phyloP scores from a whole-genome alignment of 2,329 filamentous ascomycete species.

The Diaporthe vexans region DNA sequence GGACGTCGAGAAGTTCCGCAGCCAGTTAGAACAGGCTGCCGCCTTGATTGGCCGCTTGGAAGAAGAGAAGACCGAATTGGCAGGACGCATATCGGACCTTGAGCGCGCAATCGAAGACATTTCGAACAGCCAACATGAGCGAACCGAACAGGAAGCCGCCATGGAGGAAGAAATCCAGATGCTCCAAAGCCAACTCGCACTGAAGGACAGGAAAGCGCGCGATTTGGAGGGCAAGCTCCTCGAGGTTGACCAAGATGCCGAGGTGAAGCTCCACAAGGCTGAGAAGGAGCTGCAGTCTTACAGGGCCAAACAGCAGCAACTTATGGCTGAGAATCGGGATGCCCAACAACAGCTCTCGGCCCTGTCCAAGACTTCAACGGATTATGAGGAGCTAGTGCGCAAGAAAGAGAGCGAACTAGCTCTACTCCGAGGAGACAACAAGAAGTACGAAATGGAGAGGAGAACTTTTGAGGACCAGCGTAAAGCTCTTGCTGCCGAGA shows the following conservation, averaged over 20 bases:
- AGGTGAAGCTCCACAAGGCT: slow-evolving; percentile 83
- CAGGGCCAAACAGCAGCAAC: slow-evolving; percentile 81
- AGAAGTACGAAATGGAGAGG: slow-evolving; percentile 85
- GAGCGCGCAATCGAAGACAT: slow-evolving; percentile 80
- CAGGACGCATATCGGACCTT: slow-evolving; percentile 75
- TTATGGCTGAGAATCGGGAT: slow-evolving; percentile 84
- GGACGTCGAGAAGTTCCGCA: slow-evolving; percentile 82
- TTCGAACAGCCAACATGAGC: slow-evolving; percentile 77
- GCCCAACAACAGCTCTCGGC: slow-evolving; percentile 89
- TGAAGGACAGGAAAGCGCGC: slow-evolving; percentile 91
- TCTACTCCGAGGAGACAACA: slow-evolving; percentile 86
- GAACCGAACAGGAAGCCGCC: slow-evolving; percentile 81
- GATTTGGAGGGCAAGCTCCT: slow-evolving; percentile 89
- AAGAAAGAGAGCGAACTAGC: slow-evolving; percentile 95
- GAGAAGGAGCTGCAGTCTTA: slow-evolving; percentile 84
- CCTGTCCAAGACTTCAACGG: slow-evolving; percentile 90
- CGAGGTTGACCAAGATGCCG: slow-evolving; percentile 88
- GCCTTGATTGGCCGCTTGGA: slow-evolving; percentile 89
- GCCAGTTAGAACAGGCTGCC: slow-evolving; percentile 92
- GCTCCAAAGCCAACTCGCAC: slow-evolving; percentile 87
- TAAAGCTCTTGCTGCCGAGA: slow-evolving; percentile 77
- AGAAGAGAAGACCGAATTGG: slow-evolving; percentile 84
- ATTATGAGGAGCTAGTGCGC: slow-evolving; percentile 93
- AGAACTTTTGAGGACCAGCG: slow-evolving; percentile 85
- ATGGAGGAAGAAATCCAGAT: slow-evolving; percentile 89